Evolutionary conservation across 345 rosid species (phyloP).

Genomic region (Kernera saxatilis): DNA sequence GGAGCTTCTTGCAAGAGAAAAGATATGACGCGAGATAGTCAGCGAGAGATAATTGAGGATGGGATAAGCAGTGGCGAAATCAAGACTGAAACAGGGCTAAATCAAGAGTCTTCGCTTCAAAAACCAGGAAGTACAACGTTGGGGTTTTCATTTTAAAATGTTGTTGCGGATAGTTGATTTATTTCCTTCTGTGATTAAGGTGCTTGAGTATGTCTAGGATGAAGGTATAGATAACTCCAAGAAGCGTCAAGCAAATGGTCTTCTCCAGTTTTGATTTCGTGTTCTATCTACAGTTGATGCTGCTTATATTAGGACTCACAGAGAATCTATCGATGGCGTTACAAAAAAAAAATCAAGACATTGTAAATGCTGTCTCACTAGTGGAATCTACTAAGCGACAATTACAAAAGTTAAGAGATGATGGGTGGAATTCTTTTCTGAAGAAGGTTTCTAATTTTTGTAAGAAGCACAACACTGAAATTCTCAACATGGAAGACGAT

Average conservation of each 20-base stretch:
- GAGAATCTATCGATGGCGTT: neutral
- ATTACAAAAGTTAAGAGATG: neutral
- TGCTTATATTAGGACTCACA: neutral
- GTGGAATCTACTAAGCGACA: neutral
- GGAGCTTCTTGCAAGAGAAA: too few relatives aligned
- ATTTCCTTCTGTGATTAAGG: neutral
- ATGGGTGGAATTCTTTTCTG: neutral
- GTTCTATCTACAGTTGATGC: neutral
- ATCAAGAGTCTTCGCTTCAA: too few relatives aligned
- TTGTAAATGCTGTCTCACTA: neutral
- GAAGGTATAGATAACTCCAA: neutral
- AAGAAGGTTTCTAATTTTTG: neutral
- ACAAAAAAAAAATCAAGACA: neutral
- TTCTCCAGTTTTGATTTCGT: neutral
- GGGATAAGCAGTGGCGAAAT: too few relatives aligned
- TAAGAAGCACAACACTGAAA: too few relatives aligned
- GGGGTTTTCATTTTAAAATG: too few relatives aligned
- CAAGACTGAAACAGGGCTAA: too few relatives aligned
- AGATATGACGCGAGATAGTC: too few relatives aligned
- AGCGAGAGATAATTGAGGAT: too few relatives aligned
- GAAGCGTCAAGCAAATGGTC: neutral
- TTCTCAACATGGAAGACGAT: neutral
- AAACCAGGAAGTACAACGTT: too few relatives aligned
- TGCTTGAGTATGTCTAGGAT: neutral
- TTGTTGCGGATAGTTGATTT: neutral